phyloP scores from a whole-genome alignment of 2,329 filamentous ascomycete genomes.

The Parafenestella ontariensis region DNA sequence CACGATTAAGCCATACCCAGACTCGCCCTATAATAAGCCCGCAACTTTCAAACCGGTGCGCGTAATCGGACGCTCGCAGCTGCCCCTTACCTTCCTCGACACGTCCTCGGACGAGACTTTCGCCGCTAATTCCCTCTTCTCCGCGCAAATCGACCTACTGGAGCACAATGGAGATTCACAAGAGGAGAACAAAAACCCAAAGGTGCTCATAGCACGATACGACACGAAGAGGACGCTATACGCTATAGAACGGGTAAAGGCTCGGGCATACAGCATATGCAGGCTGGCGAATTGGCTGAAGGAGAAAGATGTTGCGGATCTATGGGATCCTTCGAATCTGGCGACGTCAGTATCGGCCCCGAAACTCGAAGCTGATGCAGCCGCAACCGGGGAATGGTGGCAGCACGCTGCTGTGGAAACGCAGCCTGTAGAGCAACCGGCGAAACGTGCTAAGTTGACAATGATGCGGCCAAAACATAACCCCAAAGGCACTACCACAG shows the following conservation, averaged over 20 bases:
- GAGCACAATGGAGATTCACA: conserved; percentile 27
- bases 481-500: conserved; percentile 7
- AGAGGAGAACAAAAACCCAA: conserved; percentile 9
- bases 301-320: conserved; percentile 58
- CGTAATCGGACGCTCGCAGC: conserved; percentile 44
- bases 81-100: conserved; percentile 50
- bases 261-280: conserved; percentile 70
- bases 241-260: conserved; percentile 73
- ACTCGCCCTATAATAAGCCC: conserved; percentile 38
- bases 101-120: conserved; percentile 30
- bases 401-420: conserved; percentile 33
- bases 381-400: conserved; percentile 38
- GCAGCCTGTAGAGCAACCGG: conserved; percentile 19
- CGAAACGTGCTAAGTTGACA: conserved; percentile 33
- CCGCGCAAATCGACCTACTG: conserved; percentile 41
- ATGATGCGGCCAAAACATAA: conserved; percentile 38
- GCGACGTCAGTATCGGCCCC: conserved; percentile 65
- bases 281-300: conserved; percentile 72
- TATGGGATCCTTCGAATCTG: conserved; percentile 31
- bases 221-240: conserved; percentile 73
- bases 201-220: conserved; percentile 45
- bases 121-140: conserved; percentile 42
- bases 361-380: conserved; percentile 44
- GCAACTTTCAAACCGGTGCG: conserved; percentile 43
- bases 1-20: conserved; percentile 40